Evolutionary conservation across 148 eudicot species (phyloP).

Genomic region (Cornus florida): DNA sequence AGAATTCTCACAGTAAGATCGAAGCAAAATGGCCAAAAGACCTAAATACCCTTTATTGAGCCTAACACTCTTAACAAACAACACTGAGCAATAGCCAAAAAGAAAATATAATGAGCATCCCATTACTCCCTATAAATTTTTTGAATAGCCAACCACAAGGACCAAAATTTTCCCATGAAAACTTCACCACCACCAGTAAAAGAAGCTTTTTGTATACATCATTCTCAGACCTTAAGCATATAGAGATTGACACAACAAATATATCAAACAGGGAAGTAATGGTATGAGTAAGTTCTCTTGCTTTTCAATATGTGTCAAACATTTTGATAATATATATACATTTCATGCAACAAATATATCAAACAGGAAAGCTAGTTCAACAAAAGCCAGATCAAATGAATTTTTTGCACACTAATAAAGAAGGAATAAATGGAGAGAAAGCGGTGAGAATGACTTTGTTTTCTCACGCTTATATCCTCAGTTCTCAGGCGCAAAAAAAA

Average conservation of each 20-base stretch:
- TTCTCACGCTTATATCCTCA: constrained; percentile 36
- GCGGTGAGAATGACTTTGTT: constrained; percentile 35
- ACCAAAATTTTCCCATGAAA: no score
- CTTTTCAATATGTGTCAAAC: not conserved
- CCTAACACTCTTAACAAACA: no score
- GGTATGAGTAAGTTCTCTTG: not conserved
- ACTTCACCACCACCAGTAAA: no score
- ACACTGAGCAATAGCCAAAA: no score
- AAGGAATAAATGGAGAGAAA: constrained; percentile 30
- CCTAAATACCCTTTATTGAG: no score
- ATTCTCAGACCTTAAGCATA: not conserved
- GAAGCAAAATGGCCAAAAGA: no score
- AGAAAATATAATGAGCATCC: no score
- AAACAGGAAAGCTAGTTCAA: not conserved
- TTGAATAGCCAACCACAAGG: no score
- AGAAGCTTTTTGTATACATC: no score
- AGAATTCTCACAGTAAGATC: no score
- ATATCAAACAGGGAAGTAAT: no score
- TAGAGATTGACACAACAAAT: not conserved
- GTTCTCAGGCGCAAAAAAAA: constrained; percentile 21
- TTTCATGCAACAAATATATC: not conserved
- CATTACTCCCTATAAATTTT: no score
- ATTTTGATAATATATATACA: not conserved
- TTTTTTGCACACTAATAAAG: constrained; percentile 27
- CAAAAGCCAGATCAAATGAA: constrained; percentile 17